These are phyloP conservation scores for Syzygium aqueum DNA, from an alignment of 345 rosid genomes.

Conservation along the genomic window DNA sequence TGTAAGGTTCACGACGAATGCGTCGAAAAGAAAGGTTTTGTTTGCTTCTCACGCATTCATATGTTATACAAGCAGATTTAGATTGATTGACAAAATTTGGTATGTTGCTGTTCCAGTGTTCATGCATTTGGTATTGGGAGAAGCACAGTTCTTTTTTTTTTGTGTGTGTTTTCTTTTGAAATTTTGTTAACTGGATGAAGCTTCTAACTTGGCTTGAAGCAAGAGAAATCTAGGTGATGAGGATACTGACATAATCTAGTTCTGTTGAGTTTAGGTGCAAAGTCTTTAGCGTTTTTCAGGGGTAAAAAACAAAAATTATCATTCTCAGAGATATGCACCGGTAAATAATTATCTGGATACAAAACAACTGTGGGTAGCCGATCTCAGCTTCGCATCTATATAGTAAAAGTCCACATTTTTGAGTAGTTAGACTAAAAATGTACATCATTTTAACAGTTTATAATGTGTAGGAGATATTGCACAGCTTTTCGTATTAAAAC, in stretches of 20 bases:
- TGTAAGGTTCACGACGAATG: constrained; percentile 86
- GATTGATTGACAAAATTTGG: not conserved
- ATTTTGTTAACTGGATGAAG: not conserved
- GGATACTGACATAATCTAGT: not conserved
- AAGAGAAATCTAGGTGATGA: not conserved
- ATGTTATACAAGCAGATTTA: not conserved
- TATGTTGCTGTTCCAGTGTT: not conserved
- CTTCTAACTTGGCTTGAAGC: not conserved
- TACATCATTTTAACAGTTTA: not conserved
- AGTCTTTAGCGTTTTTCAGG: not conserved
- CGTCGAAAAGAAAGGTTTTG: constrained; percentile 55
- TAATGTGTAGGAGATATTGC: not conserved
- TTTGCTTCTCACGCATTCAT: not conserved
- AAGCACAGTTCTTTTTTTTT: not conserved
- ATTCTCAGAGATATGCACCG: not conserved
- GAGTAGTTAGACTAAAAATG: not conserved
- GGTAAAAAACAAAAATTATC: not conserved
- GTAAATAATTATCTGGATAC: not conserved
- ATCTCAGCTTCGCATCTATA: not conserved
- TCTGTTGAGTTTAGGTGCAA: not conserved
- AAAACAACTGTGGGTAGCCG: not conserved
- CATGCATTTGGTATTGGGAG: not conserved
- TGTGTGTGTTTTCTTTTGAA: not conserved
- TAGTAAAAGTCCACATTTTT: not conserved
- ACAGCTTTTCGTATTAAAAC: not conserved